Evolutionary conservation across 1,284 basidiomycete genomes (phyloP), one percentile per base, ranked within the genome.

Genomic region (Papiliotrema flavescens): DNA sequence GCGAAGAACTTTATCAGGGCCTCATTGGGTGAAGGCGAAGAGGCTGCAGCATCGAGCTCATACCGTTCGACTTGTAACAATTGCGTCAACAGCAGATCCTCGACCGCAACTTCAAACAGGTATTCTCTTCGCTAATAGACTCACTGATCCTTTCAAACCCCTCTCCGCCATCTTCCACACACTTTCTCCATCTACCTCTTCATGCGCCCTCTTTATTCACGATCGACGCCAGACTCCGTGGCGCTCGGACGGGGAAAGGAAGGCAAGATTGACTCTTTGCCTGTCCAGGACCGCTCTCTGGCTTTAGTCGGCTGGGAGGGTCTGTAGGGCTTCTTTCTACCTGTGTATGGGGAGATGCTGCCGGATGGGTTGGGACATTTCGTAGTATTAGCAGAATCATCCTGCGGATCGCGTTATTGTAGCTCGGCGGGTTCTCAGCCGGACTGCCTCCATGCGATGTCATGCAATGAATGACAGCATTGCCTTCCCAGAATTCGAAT

Each of bases 161-260:
- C 20, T 23, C 20, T 24, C 37, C 40, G 20, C 48, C 32, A 26
- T 51, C 28, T 35, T 47, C 14, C 14, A 15, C 23, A 20, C 24
- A 8, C 49, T 32, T 26, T 32, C 26, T 22, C 24, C 47, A 15
- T 37, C 49, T 35, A 9, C 23, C 51, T 22, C 44, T 23, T 24
- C 41, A 43, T 20, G 20, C 47, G 37, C 37, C 47, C 37, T 35
- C 61, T 62, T 69, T 73, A 73, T 73, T 71, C 70, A 73, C 70
- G 70, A 63, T 65, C 69, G 57, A 54, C 69, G 62, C 69, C 61
- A 59, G 68, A 70, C 57, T 60, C 64, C 59, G 59, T 66, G 62
- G 66, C 66, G 56, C 53, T 57, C 64, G 70, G 69, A 71, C 70
- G 70, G 70, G 70, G 70, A 73, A 73, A 73, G 70, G 58, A 66